Conservation (phyloP, 257 asterid genomes). For the Haberlea rhodopensis region DNA sequence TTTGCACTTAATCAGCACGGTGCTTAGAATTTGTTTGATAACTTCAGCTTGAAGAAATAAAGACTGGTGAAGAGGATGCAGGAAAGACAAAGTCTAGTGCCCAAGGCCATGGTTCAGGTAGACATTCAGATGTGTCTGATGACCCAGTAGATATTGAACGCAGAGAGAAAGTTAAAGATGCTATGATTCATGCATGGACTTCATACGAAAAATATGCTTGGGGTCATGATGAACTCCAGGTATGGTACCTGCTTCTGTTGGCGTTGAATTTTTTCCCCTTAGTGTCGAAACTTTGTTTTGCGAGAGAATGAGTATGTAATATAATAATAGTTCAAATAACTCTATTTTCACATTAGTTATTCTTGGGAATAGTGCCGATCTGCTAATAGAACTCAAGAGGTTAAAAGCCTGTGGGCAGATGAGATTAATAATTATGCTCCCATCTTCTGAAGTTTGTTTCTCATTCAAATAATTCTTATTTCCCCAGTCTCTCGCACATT, state of each 20-base stretch:
- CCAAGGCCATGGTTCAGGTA: constrained; percentile 26
- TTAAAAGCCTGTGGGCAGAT: not conserved
- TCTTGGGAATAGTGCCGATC: not conserved
- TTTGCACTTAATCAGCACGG: constrained; percentile 6
- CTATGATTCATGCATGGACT: constrained; percentile 96
- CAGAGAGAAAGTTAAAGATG: constrained; percentile 84
- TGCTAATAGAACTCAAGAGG: not conserved
- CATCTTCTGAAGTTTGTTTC: not conserved
- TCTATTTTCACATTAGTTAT: not conserved
- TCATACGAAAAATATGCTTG: constrained; percentile 97
- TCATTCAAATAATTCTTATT: no score
- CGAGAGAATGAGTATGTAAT: not conserved
- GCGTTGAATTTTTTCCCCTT: not conserved
- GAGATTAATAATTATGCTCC: not conserved
- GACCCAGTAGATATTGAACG: constrained; percentile 66
- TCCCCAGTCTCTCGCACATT: not conserved
- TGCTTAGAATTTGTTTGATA: constrained; percentile 23
- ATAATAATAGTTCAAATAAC: not conserved
- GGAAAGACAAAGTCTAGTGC: constrained; percentile 25
- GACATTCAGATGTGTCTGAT: constrained; percentile 38
- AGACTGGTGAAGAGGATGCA: constrained; percentile 36
- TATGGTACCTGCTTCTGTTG: constrained; percentile 27
- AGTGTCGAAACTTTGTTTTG: no score
- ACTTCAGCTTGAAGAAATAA: constrained; percentile 71
- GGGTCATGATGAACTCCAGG: constrained; percentile 99